These are phyloP conservation scores for Scheffersomyces stambukii DNA, from an alignment of 1,139 yeast species.

Conservation along the genomic window DNA sequence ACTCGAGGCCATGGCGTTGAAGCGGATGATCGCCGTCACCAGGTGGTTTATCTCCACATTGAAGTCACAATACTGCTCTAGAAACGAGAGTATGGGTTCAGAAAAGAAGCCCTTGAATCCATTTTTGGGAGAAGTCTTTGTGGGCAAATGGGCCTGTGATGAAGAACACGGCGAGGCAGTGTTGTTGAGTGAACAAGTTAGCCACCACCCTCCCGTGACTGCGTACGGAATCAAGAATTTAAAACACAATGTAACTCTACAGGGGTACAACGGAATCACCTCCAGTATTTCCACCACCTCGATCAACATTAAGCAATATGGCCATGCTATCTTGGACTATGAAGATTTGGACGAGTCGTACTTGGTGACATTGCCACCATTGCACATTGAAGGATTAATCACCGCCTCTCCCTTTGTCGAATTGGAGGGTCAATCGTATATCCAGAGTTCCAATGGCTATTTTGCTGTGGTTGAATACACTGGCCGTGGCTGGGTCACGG, in stretches of 20 bases:
- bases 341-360: slow-evolving; percentile 63
- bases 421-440: slow-evolving; percentile 78
- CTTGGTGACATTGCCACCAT: slow-evolving; percentile 86
- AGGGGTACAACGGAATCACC: slow-evolving; percentile 87
- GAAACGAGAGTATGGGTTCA: slow-evolving; percentile 85
- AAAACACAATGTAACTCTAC: slow-evolving; percentile 59
- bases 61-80: slow-evolving; percentile 88
- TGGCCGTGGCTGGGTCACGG: slow-evolving; percentile 95
- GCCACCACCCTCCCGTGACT: slow-evolving; percentile 94
- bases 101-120: slow-evolving; percentile 97
- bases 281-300: slow-evolving; percentile 76
- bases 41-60: slow-evolving; percentile 90
- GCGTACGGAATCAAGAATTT: slow-evolving; percentile 79
- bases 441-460: slow-evolving; percentile 79
- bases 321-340: slow-evolving; percentile 76
- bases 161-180: slow-evolving; percentile 63
- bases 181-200: slow-evolving; percentile 83
- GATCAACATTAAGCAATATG: slow-evolving; percentile 82
- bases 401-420: slow-evolving; percentile 89
- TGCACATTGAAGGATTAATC: slow-evolving; percentile 89
- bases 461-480: slow-evolving; percentile 71
- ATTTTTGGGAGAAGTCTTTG: slow-evolving; percentile 86
- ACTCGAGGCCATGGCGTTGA: slow-evolving; percentile 47
- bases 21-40: slow-evolving; percentile 75
- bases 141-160: slow-evolving; percentile 74